Base-by-base conservation (phyloP, 2,329 filamentous ascomycete species). In the Aciculosporium take region DNA sequence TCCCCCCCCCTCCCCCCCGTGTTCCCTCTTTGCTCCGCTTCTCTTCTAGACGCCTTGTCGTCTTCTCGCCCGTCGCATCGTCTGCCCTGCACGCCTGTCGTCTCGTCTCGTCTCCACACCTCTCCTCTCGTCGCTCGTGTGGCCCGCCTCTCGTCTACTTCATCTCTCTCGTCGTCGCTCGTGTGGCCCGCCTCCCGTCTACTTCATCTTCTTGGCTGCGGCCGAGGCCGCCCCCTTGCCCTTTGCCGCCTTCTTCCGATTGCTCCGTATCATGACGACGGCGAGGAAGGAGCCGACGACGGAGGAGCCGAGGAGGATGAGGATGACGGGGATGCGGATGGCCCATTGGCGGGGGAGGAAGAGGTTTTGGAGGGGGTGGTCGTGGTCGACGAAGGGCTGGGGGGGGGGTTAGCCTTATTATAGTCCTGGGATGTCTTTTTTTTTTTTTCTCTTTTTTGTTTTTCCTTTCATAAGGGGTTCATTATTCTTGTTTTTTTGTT, bases 281-380 rank as follows among this genome's bases (percentile, higher is more conserved):
- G 84, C 82, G 52, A 98, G 73, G 71, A 98, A 98, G 46, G 86
- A 93, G 49, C 91, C 91, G 46, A 98, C 89, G 45, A 98, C 87
- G 45, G 91, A 87, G 46, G 81, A 88, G 49, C 82, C 88, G 51
- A 98, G 72, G 36, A 98, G 79, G 48, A 95, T 81, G 52, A 98
- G 79, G 60, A 98, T 94, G 54, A 98, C 89, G 53, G 91, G 91
- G 57, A 98, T 91, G 62, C 91, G 88, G 60, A 98, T 94, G 46
- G 91, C 91, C 91, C 91, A 98, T 60, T 94, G 88, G 61, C 91
- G 88, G 36, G 89, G 89, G 47, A 86, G 91, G 69, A 98, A 98
- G 68, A 96, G 74, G 61, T 82, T 82, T 61, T 98, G 91, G 45
- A 96, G 81, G 43, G 86, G 81, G 64, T 98, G 91, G 60, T 86